Evolutionary conservation across 2,329 filamentous ascomycete species (phyloP).

Genomic region (Verticillium isaacii): DNA sequence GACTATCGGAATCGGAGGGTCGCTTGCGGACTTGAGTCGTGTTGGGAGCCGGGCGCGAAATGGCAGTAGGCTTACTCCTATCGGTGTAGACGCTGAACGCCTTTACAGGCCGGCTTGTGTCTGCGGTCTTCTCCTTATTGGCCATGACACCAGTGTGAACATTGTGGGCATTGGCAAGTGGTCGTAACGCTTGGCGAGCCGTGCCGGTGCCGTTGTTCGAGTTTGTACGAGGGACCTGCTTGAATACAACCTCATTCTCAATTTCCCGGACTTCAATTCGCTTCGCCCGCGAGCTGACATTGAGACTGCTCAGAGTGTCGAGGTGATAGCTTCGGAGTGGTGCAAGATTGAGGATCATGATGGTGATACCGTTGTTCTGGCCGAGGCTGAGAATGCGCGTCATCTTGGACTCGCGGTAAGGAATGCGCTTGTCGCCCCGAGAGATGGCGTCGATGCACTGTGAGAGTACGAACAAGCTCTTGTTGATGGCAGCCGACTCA

Average conservation of each 20-base stretch:
- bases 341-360: constrained; percentile 95
- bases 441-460: constrained; percentile 96
- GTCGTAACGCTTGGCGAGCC: constrained; percentile 70
- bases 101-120: constrained; percentile 68
- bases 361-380: constrained; percentile 89
- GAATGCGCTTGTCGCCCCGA: constrained; percentile 68
- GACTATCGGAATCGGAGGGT: constrained; percentile 32
- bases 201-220: constrained; percentile 32
- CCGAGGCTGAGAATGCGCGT: constrained; percentile 87
- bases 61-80: constrained; percentile 44
- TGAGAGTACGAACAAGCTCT: constrained; percentile 88
- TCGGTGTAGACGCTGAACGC: constrained; percentile 86
- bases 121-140: constrained; percentile 39
- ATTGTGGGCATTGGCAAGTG: constrained; percentile 72
- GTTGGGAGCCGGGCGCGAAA: constrained; percentile 27
- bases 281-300: constrained; percentile 92
- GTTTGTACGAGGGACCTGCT: constrained; percentile 59
- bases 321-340: constrained; percentile 90
- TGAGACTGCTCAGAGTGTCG: constrained; percentile 88
- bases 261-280: constrained; percentile 94
- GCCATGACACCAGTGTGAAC: constrained; percentile 57
- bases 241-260: constrained; percentile 91
- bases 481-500: constrained; percentile 97
- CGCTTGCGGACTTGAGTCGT: constrained; percentile 37
- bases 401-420: constrained; percentile 96